Evolutionary conservation across 495 filamentous ascomycete species (phyloP).

Genomic region (Penicillium parvum): DNA sequence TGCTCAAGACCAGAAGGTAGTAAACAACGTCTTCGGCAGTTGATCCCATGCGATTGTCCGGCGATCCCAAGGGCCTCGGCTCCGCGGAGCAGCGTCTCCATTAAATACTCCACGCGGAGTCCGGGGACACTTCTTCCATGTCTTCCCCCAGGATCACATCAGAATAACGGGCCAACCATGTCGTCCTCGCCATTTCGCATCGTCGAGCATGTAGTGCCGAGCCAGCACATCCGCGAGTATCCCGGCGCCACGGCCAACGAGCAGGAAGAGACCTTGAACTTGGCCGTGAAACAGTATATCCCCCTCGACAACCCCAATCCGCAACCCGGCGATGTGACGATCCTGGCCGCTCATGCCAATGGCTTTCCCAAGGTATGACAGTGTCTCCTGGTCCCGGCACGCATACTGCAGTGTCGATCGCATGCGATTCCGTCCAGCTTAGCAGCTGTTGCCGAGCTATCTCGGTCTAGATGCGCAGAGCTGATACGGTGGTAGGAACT

Average conservation of each 20-base stretch:
- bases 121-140: too few species aligned
- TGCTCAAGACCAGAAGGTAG: not conserved
- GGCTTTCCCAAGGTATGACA: constrained; percentile 74
- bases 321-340: constrained; percentile 69
- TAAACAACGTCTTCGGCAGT: constrained; percentile 6
- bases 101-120: constrained; percentile 8
- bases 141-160: not conserved
- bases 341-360: constrained; percentile 81
- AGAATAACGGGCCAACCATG: constrained; percentile 14
- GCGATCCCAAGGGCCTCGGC: constrained; percentile 11
- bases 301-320: constrained; percentile 62
- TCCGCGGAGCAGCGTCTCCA: not conserved
- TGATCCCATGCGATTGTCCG: constrained; percentile 6
- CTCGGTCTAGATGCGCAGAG: too few species aligned
- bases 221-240: constrained; percentile 72
- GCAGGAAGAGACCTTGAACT: constrained; percentile 58
- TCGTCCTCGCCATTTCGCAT: constrained; percentile 43
- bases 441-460: not conserved
- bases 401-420: not conserved
- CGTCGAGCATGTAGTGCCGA: constrained; percentile 58
- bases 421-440: not conserved
- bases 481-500: constrained; percentile 64
- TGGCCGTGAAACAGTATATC: constrained; percentile 81
- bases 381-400: not conserved
- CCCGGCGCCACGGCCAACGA: constrained; percentile 55